Evolutionary conservation across 2,329 filamentous ascomycete species (phyloP), one percentile per base, ranked within the genome.

Genomic region (Talaromyces sp.): DNA sequence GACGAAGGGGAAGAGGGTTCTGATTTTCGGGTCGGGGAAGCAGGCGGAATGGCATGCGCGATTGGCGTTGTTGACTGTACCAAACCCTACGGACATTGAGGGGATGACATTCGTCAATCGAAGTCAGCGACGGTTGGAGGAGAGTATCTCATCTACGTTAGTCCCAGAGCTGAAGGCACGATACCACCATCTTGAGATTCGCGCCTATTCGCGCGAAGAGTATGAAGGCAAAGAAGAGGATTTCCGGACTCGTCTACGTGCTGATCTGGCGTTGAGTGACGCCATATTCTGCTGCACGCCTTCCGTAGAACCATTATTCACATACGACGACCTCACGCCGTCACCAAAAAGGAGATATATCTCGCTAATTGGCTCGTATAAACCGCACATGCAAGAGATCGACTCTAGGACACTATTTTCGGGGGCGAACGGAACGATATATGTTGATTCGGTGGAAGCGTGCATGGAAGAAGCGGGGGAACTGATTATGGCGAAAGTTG

Each of bases 41-140:
- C 82, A 84, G 68, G 82, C 81, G 0, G 75, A 82, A 63, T 84
- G 82, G 82, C 82, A 84, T 69, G 74, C 81, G 3, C 75, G 82
- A 16, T 72, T 84, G 3, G 80, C 79, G 0, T 66, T 84, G 11
- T 50, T 66, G 10, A 39, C 61, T 16, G 84, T 94, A 3, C 70
- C 82, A 0, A 69, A 77, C 7, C 72, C 67, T 0, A 67, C 71
- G 0, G 74, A 79, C 10, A 74, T 83, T 16, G 86, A 87, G 68
- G 85, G 87, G 54, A 84, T 97, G 60, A 89, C 92, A 72, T 87
- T 97, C 69, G 87, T 97, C 70, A 95, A 93, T 71, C 88, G 90
- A 13, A 72, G 75, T 3, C 81, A 81, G 14, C 86, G 88, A 72
- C 86, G 89, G 24, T 87, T 90, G 82, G 73, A 77, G 0, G 37